Conservation (phyloP, 2,329 filamentous ascomycete genomes). For the Cylindrodendrum hubeiense region DNA sequence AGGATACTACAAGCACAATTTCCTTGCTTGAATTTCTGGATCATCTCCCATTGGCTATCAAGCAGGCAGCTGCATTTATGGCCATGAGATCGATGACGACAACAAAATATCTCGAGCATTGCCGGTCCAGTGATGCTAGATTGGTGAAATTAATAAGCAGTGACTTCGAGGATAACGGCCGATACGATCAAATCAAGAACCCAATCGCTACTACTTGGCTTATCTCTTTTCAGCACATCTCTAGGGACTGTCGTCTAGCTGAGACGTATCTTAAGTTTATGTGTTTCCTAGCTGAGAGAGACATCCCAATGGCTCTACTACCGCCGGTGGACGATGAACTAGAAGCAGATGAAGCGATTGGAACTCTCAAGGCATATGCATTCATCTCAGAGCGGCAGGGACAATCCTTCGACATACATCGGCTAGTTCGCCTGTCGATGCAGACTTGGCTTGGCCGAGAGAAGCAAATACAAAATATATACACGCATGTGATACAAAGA, state of each 20-base stretch:
- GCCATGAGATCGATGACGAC: conserved; percentile 38
- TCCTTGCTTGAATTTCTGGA: conserved; percentile 47
- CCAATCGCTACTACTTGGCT: conserved; percentile 49
- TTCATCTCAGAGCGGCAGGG: conserved; percentile 45
- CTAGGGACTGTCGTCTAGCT: conserved; percentile 38
- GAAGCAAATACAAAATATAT: conserved; percentile 7
- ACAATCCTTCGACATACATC: conserved; percentile 46
- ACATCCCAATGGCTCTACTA: conserved; percentile 46
- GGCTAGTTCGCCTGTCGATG: conserved; percentile 47
- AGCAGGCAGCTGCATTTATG: conserved; percentile 52
- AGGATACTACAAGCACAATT: conserved; percentile 30
- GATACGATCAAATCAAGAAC: conserved; percentile 43
- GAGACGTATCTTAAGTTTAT: conserved; percentile 46
- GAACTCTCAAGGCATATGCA: conserved; percentile 44
- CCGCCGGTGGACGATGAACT: conserved; percentile 24
- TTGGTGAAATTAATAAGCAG: conserved; percentile 43
- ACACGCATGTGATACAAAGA: conserved; percentile 19
- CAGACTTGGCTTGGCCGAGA: conserved; percentile 43
- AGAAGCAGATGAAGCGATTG: conserved; percentile 40
- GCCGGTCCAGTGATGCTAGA: conserved; percentile 33
- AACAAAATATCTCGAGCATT: conserved; percentile 42
- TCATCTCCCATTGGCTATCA: conserved; percentile 51
- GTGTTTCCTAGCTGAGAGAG: conserved; percentile 44
- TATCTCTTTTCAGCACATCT: conserved; percentile 50
- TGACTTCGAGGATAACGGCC: conserved; percentile 46